Base-by-base conservation (phyloP, 345 rosid genomes). In the Lepidium didymum region DNA sequence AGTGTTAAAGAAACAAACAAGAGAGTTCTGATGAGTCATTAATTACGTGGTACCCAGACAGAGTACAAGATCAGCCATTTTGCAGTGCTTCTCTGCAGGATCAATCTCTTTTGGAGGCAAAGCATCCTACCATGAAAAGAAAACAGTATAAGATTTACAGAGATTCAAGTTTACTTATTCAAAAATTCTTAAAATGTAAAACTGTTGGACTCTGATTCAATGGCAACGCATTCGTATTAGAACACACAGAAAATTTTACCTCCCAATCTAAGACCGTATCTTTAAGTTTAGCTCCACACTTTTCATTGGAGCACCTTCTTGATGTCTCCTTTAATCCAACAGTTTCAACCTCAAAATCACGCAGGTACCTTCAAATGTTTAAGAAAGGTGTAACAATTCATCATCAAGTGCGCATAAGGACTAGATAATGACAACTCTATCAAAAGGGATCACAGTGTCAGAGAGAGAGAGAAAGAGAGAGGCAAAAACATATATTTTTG, bases 211-310 rank as follows among this genome's bases (percentile, higher is more conserved):
- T 47, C 5, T 54, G 33, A 62, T 31, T 54, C 62, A 61, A 56
- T 4, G 51, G 9, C 31, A 34, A 10, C 6, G 25, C 19, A 1
- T 53, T 50, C 1, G 38, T 37, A 19, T 25, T 10, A 14, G n/a
- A 53, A 43, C 9, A 36, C n/a, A 13, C n/a, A 41, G 36, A 27
- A 15, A 67, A 29, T 0, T 27, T 37, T 73, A 93, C 99, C 99
- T 94, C 99, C 99, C 99, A 94, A 62, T 94, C 99, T 77, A 94
- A 88, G 70, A 94, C 99, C 2, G 97, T 88, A 70, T 93, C 99
- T 82, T 65, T 86, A 52, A 94, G 95, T 83, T 86, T 94, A 62
- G 82, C 84, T 61, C 91, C 87, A 66, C 99, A 94, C 54, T 82
- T 85, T 66, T 10, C 69, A 69, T 69, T 65, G 53, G 95, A 70